phyloP scores from a whole-genome alignment of 257 asterid genomes.

The Capsicum chinense region DNA sequence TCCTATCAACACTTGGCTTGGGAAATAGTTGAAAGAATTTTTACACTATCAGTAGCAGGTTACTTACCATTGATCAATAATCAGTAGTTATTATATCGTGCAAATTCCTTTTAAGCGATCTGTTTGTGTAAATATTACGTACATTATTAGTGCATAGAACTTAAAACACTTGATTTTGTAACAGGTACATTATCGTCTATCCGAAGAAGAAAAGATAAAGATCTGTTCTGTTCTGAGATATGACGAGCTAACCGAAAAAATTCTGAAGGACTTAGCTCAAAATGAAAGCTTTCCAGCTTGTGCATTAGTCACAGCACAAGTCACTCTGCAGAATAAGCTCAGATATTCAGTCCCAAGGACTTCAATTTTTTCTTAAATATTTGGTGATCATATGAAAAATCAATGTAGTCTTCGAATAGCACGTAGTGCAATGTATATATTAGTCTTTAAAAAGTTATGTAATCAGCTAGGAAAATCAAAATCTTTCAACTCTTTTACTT shows the following conservation, averaged over 20 bases:
- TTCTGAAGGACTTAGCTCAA: slow-evolving; percentile 35
- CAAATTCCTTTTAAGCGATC: background rate
- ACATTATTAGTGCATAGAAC: background rate
- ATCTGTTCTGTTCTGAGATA: slow-evolving; percentile 48
- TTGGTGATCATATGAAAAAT: background rate
- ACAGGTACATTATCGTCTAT: slow-evolving; percentile 50
- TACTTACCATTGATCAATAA: background rate
- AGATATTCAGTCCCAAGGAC: slow-evolving; percentile 9
- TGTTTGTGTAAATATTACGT: background rate
- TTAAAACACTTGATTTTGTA: background rate
- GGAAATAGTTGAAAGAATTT: background rate
- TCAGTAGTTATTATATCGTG: background rate
- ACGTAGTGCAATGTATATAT: slow-evolving; percentile 13
- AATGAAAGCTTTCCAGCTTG: slow-evolving; percentile 49
- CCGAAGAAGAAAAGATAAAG: slow-evolving; percentile 54
- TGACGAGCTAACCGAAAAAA: slow-evolving; percentile 50
- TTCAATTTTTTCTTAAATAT: background rate
- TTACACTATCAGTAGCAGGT: background rate
- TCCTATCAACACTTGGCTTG: background rate
- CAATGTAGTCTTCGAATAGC: background rate
- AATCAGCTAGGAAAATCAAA: background rate
- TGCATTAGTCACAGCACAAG: slow-evolving; percentile 39
- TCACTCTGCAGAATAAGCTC: slow-evolving; percentile 34
- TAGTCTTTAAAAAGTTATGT: background rate
- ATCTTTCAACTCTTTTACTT: background rate